Evolutionary conservation across 257 asterid species (phyloP).

Genomic region (Rauvolfia tetraphylla): DNA sequence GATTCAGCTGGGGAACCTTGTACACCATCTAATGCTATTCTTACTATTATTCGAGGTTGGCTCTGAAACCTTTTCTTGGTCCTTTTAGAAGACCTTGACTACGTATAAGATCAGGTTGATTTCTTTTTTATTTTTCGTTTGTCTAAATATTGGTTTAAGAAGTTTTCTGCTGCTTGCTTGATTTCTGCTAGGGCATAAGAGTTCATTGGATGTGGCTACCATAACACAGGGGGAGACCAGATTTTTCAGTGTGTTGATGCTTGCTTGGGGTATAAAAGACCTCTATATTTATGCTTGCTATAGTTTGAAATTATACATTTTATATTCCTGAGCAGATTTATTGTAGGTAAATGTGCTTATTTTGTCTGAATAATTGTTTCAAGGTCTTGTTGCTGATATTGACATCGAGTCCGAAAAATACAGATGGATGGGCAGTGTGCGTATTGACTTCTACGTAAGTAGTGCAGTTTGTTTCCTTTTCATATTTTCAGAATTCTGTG

Average conservation of each 20-base stretch:
- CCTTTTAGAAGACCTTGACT: constrained; percentile 1
- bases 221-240: constrained; percentile 59
- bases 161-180: constrained; percentile 14
- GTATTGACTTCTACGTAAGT: constrained; percentile 90
- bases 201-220: constrained; percentile 81
- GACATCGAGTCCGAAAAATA: constrained; percentile 97
- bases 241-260: constrained; percentile 80
- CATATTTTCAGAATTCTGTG: background rate
- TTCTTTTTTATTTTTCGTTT: background rate
- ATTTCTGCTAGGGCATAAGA: constrained; percentile 64
- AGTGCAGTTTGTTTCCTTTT: constrained; percentile 6
- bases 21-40: constrained; percentile 68
- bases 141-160: constrained; percentile 6
- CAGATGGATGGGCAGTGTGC: constrained; percentile 99
- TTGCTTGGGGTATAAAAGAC: constrained; percentile 80
- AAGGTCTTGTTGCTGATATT: constrained; percentile 95
- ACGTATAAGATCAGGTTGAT: background rate
- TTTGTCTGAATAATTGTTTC: constrained; percentile 8
- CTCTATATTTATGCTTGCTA: constrained; percentile 14
- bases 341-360: background rate
- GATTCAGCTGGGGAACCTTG: constrained; percentile 84
- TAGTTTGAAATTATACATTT: background rate
- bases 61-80: constrained; percentile 2
- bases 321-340: background rate
- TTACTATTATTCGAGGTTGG: constrained; percentile 74